These are phyloP conservation scores for Pythium insidiosum DNA, from an alignment of 352 stramenopile genomes.

Conservation along the genomic window DNA sequence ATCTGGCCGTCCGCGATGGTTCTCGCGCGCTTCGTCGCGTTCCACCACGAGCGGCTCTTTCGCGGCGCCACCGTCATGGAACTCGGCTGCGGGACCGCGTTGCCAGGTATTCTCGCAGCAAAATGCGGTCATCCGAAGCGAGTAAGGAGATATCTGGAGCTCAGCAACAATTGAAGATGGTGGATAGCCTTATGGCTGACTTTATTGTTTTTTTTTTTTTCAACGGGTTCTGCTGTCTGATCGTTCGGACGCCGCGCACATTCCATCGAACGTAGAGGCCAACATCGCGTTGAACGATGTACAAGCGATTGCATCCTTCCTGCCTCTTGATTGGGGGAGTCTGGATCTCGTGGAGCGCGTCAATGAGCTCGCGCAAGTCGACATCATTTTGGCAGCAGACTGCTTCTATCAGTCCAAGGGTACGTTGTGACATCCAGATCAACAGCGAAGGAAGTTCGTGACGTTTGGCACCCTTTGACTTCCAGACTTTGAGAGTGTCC, in stretches of 20 bases:
- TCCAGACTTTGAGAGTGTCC: slow-evolving; percentile 61
- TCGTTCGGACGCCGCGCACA: slow-evolving; percentile 31
- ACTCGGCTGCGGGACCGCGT: slow-evolving; percentile 53
- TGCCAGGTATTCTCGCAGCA: slow-evolving; percentile 52
- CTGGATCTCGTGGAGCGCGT: slow-evolving; percentile 20
- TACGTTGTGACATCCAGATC: slow-evolving; percentile 1
- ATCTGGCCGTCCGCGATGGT: slow-evolving; percentile 52
- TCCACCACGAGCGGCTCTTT: slow-evolving; percentile 16
- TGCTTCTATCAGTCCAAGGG: slow-evolving; percentile 68
- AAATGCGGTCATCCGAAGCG: slow-evolving; percentile 23
- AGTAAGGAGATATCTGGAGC: too few species aligned
- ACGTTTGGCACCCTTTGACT: too few species aligned
- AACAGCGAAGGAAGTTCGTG: too few species aligned
- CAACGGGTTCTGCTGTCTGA: slow-evolving; percentile 47
- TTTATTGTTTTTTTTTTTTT: background rate
- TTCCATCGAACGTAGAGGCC: slow-evolving; percentile 34
- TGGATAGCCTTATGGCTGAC: background rate
- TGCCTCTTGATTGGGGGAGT: slow-evolving; percentile 42
- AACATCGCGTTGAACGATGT: slow-evolving; percentile 51
- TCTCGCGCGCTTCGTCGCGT: slow-evolving; percentile 39
- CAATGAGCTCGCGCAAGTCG: slow-evolving; percentile 21
- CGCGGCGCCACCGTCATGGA: slow-evolving; percentile 41
- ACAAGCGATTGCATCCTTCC: slow-evolving; percentile 19
- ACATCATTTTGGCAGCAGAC: slow-evolving; percentile 51
- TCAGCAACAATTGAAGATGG: too few species aligned